Conservation (phyloP, 371 early-diverging fungal genomes). For the Fennellomyces sp. region DNA sequence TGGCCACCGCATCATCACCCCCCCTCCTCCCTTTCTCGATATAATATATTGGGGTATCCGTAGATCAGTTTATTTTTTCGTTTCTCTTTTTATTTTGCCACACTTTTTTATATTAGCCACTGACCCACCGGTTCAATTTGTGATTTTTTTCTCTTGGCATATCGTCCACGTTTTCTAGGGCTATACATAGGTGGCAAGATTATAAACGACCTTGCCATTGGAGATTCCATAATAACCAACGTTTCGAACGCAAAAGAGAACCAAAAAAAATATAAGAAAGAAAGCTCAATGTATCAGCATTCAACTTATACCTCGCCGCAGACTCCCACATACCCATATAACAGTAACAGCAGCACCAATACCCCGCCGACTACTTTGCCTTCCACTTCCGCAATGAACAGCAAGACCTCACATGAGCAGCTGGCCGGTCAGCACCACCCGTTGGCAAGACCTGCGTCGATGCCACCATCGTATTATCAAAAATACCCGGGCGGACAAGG, state of each 20-base stretch:
- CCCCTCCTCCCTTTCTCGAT: neutral
- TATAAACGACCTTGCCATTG: too few species aligned
- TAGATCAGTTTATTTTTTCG: neutral
- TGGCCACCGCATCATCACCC: neutral
- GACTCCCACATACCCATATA: slow-evolving; percentile 13
- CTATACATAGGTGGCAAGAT: neutral
- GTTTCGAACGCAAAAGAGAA: too few species aligned
- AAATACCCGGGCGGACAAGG: slow-evolving; percentile 9
- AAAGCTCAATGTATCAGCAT: slow-evolving; percentile 19
- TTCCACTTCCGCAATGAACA: neutral
- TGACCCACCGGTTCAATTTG: neutral
- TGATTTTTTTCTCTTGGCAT: slow-evolving; percentile 2
- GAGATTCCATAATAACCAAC: too few species aligned
- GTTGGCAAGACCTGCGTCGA: slow-evolving; percentile 20
- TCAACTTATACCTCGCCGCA: slow-evolving; percentile 16
- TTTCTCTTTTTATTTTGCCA: neutral
- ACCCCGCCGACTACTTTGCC: neutral
- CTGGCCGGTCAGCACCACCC: slow-evolving; percentile 13
- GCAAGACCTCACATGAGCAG: slow-evolving; percentile 7
- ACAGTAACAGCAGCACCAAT: slow-evolving; percentile 2
- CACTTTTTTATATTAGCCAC: neutral
- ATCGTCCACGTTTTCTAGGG: slow-evolving; percentile 2
- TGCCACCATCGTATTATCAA: slow-evolving; percentile 18
- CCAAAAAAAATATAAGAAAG: neutral
- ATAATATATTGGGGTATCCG: neutral